phyloP scores from a whole-genome alignment of 768 basidiomycete genomes.

The Pulveroboletus frians region DNA sequence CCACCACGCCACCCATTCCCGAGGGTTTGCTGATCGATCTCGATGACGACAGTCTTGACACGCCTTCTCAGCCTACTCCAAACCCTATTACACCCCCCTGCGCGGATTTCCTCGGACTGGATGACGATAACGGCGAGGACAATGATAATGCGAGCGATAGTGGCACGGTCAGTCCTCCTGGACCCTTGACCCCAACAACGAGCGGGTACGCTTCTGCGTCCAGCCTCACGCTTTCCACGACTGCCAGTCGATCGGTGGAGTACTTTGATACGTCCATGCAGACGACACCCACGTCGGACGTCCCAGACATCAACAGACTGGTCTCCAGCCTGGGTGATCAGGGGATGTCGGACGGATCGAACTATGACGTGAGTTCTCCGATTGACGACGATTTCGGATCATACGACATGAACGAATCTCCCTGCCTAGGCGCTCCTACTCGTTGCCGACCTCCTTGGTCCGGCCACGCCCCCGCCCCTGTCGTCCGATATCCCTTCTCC shows the following conservation, averaged over 20 bases:
- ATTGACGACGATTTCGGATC: conserved; percentile 20
- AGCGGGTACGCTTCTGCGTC: conserved; percentile 26
- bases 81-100: conserved; percentile 15
- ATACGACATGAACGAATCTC: conserved; percentile 19
- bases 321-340: conserved; percentile 51
- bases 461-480: conserved; percentile 31
- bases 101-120: conserved; percentile 23
- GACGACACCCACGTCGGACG: conserved; percentile 29
- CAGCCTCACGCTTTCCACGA: conserved; percentile 24
- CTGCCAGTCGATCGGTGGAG: conserved; percentile 22
- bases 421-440: conserved; percentile 49
- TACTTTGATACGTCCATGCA: conserved; percentile 26
- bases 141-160: conserved; percentile 27
- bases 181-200: conserved; percentile 29
- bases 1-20: conserved; percentile 36
- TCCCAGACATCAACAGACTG: conserved; percentile 62
- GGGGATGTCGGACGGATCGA: conserved; percentile 39
- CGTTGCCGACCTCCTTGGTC: conserved; percentile 59
- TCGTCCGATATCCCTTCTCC: not conserved
- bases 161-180: conserved; percentile 30
- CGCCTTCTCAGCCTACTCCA: conserved; percentile 4
- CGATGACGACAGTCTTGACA: conserved; percentile 37
- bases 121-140: conserved; percentile 15
- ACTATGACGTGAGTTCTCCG: conserved; percentile 59
- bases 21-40: conserved; percentile 56